Evolutionary conservation across 495 filamentous ascomycete genomes (phyloP).

Genomic region (Aspergillus campestris): DNA sequence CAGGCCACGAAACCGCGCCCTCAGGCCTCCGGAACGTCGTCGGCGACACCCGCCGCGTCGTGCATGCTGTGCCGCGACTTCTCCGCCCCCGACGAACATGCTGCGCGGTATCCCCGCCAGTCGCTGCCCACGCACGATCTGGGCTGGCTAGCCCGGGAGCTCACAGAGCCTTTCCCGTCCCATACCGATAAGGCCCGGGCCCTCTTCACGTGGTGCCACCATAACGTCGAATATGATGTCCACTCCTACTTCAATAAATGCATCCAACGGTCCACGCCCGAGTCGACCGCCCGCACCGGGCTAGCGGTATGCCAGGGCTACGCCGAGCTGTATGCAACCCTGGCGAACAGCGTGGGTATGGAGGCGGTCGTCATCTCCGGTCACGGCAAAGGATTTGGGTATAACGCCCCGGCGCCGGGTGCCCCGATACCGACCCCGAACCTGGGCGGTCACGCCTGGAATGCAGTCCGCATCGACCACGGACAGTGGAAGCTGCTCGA

Average conservation of each 20-base stretch:
- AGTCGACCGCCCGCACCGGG: conserved; percentile 59
- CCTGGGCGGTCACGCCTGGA: conserved; percentile 73
- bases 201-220: conserved; percentile 92
- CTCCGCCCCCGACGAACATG: conserved; percentile 68
- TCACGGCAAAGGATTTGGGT: conserved; percentile 83
- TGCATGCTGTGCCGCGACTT: conserved; percentile 87
- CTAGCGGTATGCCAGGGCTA: conserved; percentile 90
- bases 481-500: conserved; percentile 90
- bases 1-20: conserved; percentile 46
- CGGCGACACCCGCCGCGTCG: conserved; percentile 15
- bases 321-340: conserved; percentile 66
- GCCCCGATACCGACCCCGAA: conserved; percentile 50
- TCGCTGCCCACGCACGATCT: conserved; percentile 58
- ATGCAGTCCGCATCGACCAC: conserved; percentile 76
- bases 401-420: conserved; percentile 44
- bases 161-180: conserved; percentile 73
- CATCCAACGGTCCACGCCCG: conserved; percentile 58
- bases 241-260: conserved; percentile 63
- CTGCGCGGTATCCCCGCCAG: conserved; percentile 64
- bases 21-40: conserved; percentile 11
- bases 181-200: conserved; percentile 81
- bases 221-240: conserved; percentile 83
- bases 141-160: conserved; percentile 61
- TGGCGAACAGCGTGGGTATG: conserved; percentile 68
- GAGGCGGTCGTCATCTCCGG: conserved; percentile 62